phyloP scores from a whole-genome alignment of 208 protist genomes.

The Novymonas esmeraldas region DNA sequence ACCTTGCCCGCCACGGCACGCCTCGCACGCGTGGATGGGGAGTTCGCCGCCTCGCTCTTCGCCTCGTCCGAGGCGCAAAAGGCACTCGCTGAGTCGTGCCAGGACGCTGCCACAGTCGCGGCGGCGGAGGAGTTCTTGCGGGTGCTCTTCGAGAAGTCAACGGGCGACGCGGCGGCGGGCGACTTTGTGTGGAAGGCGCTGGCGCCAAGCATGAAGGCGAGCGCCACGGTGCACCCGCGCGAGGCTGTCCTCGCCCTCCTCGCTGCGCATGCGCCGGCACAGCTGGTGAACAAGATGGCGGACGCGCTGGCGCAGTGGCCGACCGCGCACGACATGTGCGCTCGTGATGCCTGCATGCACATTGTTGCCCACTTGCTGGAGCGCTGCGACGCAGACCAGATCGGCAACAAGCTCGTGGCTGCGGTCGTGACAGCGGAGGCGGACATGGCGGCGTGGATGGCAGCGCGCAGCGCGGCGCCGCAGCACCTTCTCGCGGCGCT shows the following conservation, averaged over 20 bases:
- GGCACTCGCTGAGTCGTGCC: conserved; percentile 26
- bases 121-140: conserved; percentile 23
- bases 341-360: conserved; percentile 51
- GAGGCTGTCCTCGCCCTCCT: conserved; percentile 49
- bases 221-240: conserved; percentile 31
- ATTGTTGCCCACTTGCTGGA: conserved; percentile 50
- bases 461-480: conserved; percentile 54
- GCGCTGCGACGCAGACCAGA: conserved; percentile 35
- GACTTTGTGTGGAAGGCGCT: conserved; percentile 49
- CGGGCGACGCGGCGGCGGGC: conserved; percentile 15
- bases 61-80: conserved; percentile 37
- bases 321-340: conserved; percentile 43
- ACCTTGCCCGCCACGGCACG: conserved; percentile 62
- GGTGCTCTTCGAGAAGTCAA: conserved; percentile 22
- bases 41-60: conserved; percentile 31
- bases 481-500: conserved; percentile 66
- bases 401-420: conserved; percentile 39
- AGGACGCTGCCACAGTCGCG: conserved; percentile 5
- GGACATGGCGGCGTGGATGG: conserved; percentile 53
- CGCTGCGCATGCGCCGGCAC: conserved; percentile 31
- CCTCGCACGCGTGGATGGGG: conserved; percentile 45
- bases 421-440: conserved; percentile 38
- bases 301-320: conserved; percentile 47
- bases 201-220: conserved; percentile 18
- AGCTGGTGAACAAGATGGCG: conserved; percentile 40